Conservation (phyloP, 148 eudicot genomes). For the Bassia scoparia region DNA sequence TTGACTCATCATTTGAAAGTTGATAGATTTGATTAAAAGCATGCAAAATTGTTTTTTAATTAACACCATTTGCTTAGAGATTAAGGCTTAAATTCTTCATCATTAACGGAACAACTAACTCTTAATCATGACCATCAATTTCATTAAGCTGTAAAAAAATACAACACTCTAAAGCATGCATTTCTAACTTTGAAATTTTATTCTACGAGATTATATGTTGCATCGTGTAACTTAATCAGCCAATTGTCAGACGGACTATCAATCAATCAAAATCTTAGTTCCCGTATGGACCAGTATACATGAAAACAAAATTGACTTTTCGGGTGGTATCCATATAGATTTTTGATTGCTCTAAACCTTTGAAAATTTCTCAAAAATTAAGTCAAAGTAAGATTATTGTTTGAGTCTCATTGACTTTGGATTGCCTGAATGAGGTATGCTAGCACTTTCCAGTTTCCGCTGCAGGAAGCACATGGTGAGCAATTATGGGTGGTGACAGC, state of each 20-base stretch:
- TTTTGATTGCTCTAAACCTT: too few species aligned
- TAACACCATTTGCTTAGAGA: slow-evolving; percentile 1
- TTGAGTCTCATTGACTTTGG: slow-evolving; percentile 13
- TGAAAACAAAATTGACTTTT: too few species aligned
- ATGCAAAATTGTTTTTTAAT: background rate
- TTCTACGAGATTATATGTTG: too few species aligned
- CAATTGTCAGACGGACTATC: too few species aligned
- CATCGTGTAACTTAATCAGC: too few species aligned
- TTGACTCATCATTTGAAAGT: background rate
- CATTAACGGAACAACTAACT: background rate
- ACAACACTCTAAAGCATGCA: too few species aligned
- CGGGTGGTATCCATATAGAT: too few species aligned
- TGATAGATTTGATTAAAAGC: background rate
- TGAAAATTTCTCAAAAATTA: background rate
- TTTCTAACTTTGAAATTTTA: too few species aligned
- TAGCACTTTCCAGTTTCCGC: slow-evolving; percentile 18
- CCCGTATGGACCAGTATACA: too few species aligned
- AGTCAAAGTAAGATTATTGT: background rate
- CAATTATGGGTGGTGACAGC: slow-evolving; percentile 18
- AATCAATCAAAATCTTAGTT: too few species aligned
- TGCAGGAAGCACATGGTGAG: slow-evolving; percentile 21
- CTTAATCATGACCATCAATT: background rate
- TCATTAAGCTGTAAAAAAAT: too few species aligned
- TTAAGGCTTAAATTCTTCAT: background rate
- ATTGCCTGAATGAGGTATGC: background rate